A percentile compares a stretch with the other conserved stretches of the same genome.
These are phyloP conservation scores for Pelargonium australe DNA, from an alignment of 441 rosid species.

Conservation along the genomic window DNA sequence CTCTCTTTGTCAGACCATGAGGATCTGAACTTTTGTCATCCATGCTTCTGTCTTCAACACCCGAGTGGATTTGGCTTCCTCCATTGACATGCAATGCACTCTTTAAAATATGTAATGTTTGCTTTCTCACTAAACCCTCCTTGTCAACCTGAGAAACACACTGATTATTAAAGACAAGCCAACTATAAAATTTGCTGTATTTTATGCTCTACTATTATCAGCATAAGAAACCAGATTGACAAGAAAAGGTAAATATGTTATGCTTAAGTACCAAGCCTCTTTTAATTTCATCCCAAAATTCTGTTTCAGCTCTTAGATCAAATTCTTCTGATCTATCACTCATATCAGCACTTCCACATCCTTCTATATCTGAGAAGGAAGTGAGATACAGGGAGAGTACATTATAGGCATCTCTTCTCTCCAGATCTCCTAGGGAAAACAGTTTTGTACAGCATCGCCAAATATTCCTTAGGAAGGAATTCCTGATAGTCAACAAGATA, in stretches of 20 bases:
- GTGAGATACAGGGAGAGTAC: slow-evolving; percentile 67
- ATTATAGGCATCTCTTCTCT: slow-evolving; percentile 86
- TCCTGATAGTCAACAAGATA: slow-evolving; percentile 44
- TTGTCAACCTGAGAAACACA: slow-evolving; percentile 53
- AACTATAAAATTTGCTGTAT: neutral
- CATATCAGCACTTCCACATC: slow-evolving; percentile 29
- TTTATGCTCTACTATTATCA: slow-evolving; percentile 6
- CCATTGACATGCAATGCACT: slow-evolving; percentile 35
- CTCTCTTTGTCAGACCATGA: slow-evolving; percentile 64
- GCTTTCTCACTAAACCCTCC: slow-evolving; percentile 81
- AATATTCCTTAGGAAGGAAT: slow-evolving; percentile 48
- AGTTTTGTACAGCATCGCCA: slow-evolving; percentile 79
- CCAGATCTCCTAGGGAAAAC: slow-evolving; percentile 67
- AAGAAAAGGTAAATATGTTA: slow-evolving; percentile 17
- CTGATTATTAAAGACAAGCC: slow-evolving; percentile 14
- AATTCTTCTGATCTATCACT: slow-evolving; percentile 36
- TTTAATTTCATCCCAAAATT: slow-evolving; percentile 83
- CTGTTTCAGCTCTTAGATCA: slow-evolving; percentile 56
- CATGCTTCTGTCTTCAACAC: slow-evolving; percentile 31
- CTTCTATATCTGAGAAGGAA: slow-evolving; percentile 35
- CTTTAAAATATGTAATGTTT: slow-evolving; percentile 78
- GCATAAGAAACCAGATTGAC: slow-evolving; percentile 17
- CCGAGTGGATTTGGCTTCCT: slow-evolving; percentile 27
- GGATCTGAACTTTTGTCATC: slow-evolving; percentile 36
- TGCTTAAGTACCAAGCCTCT: slow-evolving; percentile 71